phyloP scores from a whole-genome alignment of 1,284 basidiomycete species.

The Ustilago trichophora region DNA sequence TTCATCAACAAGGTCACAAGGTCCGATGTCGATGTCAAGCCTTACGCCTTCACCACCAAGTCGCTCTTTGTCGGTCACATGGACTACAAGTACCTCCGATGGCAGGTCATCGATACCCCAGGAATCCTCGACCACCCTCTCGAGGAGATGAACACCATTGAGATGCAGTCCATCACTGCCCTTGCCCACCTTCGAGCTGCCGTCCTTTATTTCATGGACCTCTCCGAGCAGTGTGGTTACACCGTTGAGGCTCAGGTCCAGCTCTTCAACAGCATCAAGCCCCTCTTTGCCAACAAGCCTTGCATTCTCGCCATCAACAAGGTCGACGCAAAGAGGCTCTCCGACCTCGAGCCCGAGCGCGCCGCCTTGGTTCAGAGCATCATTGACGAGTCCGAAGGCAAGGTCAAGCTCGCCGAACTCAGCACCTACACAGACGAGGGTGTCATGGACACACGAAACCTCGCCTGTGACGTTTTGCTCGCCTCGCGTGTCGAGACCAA shows the following conservation, averaged over 20 bases:
- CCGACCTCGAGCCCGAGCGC: conserved; percentile 58
- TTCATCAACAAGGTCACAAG: conserved; percentile 67
- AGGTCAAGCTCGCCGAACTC: conserved; percentile 60
- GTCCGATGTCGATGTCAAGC: conserved; percentile 66
- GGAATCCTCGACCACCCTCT: conserved; percentile 66
- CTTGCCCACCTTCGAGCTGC: conserved; percentile 65
- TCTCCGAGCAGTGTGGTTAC: conserved; percentile 66
- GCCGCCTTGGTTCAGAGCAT: conserved; percentile 57
- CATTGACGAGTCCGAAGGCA: conserved; percentile 58
- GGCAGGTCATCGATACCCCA: conserved; percentile 66
- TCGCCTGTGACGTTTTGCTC: conserved; percentile 63
- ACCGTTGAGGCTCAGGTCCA: conserved; percentile 65
- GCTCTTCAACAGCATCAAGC: conserved; percentile 66
- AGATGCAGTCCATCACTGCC: conserved; percentile 67
- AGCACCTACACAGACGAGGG: conserved; percentile 66
- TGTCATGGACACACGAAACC: conserved; percentile 62
- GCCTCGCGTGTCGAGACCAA: conserved; percentile 63
- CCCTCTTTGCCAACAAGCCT: conserved; percentile 66
- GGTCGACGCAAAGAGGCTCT: conserved; percentile 57
- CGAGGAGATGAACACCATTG: conserved; percentile 67
- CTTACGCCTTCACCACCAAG: conserved; percentile 66
- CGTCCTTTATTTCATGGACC: conserved; percentile 66
- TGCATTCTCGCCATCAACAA: conserved; percentile 66
- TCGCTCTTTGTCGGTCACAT: conserved; percentile 67
- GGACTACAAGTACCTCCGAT: conserved; percentile 67